Evolutionary conservation across 352 stramenopile genomes (phyloP), one percentile per base, ranked within the genome.

Genomic region (Pythium sukuiense): DNA sequence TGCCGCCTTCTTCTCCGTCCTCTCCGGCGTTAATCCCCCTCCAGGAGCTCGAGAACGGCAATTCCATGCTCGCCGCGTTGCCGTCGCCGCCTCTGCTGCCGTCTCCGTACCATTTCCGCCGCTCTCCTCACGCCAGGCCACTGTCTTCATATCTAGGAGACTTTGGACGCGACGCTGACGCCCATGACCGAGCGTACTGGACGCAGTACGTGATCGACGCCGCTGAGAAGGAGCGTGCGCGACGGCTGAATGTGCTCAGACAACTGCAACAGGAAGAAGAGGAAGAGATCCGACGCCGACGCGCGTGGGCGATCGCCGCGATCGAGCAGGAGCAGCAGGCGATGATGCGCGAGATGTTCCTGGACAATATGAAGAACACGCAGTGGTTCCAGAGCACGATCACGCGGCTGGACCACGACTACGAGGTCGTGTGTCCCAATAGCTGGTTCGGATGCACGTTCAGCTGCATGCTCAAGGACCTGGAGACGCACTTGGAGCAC

Each of bases 281-380:
- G 55, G 72, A 83, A 26, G 87, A 95, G 57, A 75, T 92, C 16
- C 77, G 70, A 55, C 74, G 81, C 0, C 76, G 87, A 6, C 69
- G 86, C 55, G 72, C 79, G 56, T 95, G 87, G 87, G 87, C 87
- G 14, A 89, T 92, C 57, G 77, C 72, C 6, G 85, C 80, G 0
- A 95, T 95, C 50, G 87, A 95, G 74, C 84, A 87, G 50, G 87
- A 95, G 60, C 84, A 95, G 61, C 76, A 90, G 45, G 80, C 79
- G 16, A 89, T 90, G 74, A 90, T 89, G 78, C 67, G 82, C 37
- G 81, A 92, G 61, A 84, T 92, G 79, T 95, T 95, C 62, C 63
- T 95, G 52, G 87, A 93, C 65, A 91, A 90, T 64, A 95, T 93
- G 83, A 91, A 92, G 69, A 93, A 95, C 72, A 95, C 87, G 16